Conservation (phyloP, 1,139 yeast genomes). For the Saccharomyces hybrid region DNA sequence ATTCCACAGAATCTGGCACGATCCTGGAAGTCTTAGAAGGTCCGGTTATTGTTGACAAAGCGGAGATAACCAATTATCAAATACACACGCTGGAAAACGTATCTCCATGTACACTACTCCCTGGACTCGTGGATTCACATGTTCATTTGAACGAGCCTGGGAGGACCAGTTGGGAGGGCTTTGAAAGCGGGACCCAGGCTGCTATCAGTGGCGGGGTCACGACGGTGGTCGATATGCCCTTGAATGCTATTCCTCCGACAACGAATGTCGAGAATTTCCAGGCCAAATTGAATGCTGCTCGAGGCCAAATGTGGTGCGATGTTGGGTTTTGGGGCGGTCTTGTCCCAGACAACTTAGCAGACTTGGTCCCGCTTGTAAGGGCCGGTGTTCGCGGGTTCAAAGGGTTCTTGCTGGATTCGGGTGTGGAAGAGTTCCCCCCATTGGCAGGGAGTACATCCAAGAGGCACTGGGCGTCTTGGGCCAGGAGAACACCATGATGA, state of each 20-base stretch:
- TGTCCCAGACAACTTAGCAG: slow-evolving; percentile 64
- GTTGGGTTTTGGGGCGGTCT: slow-evolving; percentile 96
- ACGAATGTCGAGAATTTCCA: slow-evolving; percentile 73
- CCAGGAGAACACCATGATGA: slow-evolving; percentile 58
- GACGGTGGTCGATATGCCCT: slow-evolving; percentile 91
- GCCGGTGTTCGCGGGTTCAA: slow-evolving; percentile 91
- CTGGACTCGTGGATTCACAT: slow-evolving; percentile 89
- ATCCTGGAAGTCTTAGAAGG: slow-evolving; percentile 44
- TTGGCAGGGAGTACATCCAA: slow-evolving; percentile 52
- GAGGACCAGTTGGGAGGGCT: slow-evolving; percentile 93
- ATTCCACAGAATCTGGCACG: slow-evolving; percentile 56
- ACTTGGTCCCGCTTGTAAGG: slow-evolving; percentile 63
- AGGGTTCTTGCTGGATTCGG: slow-evolving; percentile 83
- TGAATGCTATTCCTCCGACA: slow-evolving; percentile 92
- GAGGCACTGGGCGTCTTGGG: slow-evolving; percentile 57
- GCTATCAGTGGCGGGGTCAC: slow-evolving; percentile 96
- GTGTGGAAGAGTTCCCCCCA: slow-evolving; percentile 93
- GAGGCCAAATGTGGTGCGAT: slow-evolving; percentile 82
- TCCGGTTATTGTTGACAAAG: slow-evolving; percentile 34
- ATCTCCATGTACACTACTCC: slow-evolving; percentile 62
- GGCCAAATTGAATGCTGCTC: slow-evolving; percentile 67
- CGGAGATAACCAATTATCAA: slow-evolving; percentile 37
- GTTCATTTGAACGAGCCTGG: slow-evolving; percentile 94
- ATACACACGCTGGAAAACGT: slow-evolving; percentile 45
- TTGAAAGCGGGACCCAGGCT: slow-evolving; percentile 83